These are phyloP conservation scores for Lichtheimia hyalospora DNA, from an alignment of 371 early-diverging fungal genomes.

Conservation along the genomic window DNA sequence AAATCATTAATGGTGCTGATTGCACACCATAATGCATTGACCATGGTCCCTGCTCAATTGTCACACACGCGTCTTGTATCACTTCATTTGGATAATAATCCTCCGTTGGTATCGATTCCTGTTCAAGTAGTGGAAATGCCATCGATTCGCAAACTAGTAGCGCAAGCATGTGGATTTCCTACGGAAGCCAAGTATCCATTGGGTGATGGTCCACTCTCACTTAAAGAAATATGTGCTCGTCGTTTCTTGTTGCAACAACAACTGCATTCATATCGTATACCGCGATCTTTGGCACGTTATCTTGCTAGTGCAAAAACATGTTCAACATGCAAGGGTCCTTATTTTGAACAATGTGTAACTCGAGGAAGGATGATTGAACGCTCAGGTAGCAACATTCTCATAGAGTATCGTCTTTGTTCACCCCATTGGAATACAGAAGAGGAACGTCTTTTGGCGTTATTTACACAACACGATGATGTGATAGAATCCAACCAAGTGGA, in stretches of 20 bases:
- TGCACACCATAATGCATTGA: slow-evolving; percentile 3
- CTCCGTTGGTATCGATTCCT: slow-evolving; percentile 62
- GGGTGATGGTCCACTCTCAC: slow-evolving; percentile 44
- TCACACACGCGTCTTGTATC: slow-evolving; percentile 43
- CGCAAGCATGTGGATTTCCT: slow-evolving; percentile 56
- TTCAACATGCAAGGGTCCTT: slow-evolving; percentile 85
- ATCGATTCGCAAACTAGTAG: slow-evolving; percentile 56
- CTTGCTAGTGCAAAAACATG: slow-evolving; percentile 72
- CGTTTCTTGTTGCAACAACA: slow-evolving; percentile 32
- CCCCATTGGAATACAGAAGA: slow-evolving; percentile 77
- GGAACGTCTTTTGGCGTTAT: slow-evolving; percentile 51
- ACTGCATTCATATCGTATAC: slow-evolving; percentile 8
- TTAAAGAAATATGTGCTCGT: slow-evolving; percentile 77
- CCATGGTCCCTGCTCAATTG: slow-evolving; percentile 16
- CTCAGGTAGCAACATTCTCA: slow-evolving; percentile 43
- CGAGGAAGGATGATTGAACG: slow-evolving; percentile 68
- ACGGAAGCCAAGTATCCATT: slow-evolving; percentile 18
- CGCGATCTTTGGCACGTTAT: slow-evolving; percentile 58
- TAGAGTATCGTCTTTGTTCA: slow-evolving; percentile 74
- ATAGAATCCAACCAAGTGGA: background rate
- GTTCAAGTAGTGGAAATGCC: slow-evolving; percentile 71
- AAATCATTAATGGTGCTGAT: slow-evolving; percentile 7
- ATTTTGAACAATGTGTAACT: slow-evolving; percentile 64
- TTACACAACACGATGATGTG: slow-evolving; percentile 9
- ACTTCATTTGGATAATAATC: slow-evolving; percentile 71